Evolutionary conservation across 129 eudicot species (phyloP).

Genomic region (Flaveria brownii): DNA sequence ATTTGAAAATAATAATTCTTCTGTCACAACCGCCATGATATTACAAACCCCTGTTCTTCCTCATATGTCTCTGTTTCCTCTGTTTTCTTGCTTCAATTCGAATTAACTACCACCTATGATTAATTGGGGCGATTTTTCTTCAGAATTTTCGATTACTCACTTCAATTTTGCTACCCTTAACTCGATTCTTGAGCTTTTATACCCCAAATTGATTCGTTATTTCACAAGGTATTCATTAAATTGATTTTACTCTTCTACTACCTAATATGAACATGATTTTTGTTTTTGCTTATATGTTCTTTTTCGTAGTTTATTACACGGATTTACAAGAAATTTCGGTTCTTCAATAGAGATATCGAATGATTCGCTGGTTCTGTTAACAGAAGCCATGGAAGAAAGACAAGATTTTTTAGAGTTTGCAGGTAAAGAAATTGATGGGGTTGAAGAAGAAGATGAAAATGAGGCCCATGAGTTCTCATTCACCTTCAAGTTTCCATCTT

Average conservation of each 20-base stretch:
- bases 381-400: constrained; percentile 22
- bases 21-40: constrained; percentile 50
- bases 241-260: neutral
- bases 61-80: constrained; percentile 38
- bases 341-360: constrained; percentile 23
- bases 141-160: constrained; percentile 21
- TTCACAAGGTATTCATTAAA: constrained; percentile 51
- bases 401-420: constrained; percentile 4
- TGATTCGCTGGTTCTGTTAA: constrained; percentile 14
- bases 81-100: constrained; percentile 54
- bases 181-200: constrained; percentile 39
- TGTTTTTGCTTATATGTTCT: neutral
- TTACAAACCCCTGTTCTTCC: constrained; percentile 27
- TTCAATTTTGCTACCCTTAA: constrained; percentile 41
- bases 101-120: constrained; percentile 34
- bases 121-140: constrained; percentile 27
- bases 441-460: constrained; percentile 29
- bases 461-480: constrained; percentile 45
- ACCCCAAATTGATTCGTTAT: constrained; percentile 45
- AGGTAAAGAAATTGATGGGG: constrained; percentile 19
- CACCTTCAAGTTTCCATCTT: constrained; percentile 66
- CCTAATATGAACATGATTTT: neutral
- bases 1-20: constrained; percentile 15
- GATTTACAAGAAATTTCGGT: constrained; percentile 18
- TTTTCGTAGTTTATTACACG: neutral